phyloP scores from a whole-genome alignment of 2,329 filamentous ascomycete genomes.

The Pestalotiopsis sp. region DNA sequence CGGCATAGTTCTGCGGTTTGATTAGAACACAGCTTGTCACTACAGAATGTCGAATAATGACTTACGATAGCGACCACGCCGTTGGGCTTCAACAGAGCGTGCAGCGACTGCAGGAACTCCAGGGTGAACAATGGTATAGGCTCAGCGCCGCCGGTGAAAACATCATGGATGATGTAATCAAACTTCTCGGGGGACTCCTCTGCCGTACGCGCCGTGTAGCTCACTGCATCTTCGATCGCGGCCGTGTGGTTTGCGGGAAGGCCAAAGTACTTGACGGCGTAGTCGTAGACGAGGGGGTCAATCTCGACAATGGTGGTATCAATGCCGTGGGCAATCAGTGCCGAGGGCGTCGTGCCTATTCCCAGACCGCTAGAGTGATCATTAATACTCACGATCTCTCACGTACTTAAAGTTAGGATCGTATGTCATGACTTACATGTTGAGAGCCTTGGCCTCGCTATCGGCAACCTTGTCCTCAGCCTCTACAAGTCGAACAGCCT shows the following conservation, averaged over 20 bases:
- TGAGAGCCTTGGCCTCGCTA: constrained; percentile 74
- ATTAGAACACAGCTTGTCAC: not conserved
- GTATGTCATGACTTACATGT: constrained; percentile 65
- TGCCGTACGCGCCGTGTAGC: constrained; percentile 58
- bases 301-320: constrained; percentile 94
- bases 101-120: constrained; percentile 76
- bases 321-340: constrained; percentile 84
- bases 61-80: constrained; percentile 87
- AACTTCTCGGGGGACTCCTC: constrained; percentile 54
- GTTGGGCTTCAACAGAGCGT: constrained; percentile 70
- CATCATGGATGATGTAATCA: constrained; percentile 95
- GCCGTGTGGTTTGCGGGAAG: constrained; percentile 76
- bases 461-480: constrained; percentile 56
- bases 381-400: constrained; percentile 15
- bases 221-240: constrained; percentile 80
- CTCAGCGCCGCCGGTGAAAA: constrained; percentile 95
- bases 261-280: constrained; percentile 80
- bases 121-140: constrained; percentile 85
- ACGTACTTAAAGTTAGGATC: too few relatives aligned
- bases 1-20: constrained; percentile 79
- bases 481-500: constrained; percentile 83
- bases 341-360: constrained; percentile 87
- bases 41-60: constrained; percentile 16
- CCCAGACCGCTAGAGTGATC: constrained; percentile 70
- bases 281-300: constrained; percentile 84